Base-by-base conservation (phyloP, 2,329 filamentous ascomycete genomes). In the Hortaea werneckii region DNA sequence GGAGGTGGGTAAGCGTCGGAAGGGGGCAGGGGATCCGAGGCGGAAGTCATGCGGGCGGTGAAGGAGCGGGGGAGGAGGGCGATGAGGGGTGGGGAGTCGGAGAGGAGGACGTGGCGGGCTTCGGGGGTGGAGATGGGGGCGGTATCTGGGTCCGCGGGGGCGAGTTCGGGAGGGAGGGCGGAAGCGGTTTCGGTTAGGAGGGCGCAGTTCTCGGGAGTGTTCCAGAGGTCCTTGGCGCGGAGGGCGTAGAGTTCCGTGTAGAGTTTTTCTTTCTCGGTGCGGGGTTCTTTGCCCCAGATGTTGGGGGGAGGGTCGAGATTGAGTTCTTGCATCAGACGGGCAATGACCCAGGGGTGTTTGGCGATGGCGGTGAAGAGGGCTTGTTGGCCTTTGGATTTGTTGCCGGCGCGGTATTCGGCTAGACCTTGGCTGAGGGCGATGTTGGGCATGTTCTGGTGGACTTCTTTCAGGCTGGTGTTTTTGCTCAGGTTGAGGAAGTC, bases 1-100 rank as follows among this genome's bases (percentile, higher is more conserved):
- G 20, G 20, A 20, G 20, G 20, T 3, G 44, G 13, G 6, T 29
- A 30, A 28, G 35, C 39, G 9, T 37, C 29, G 6, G 74, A 65
- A 1, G 88, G 89, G 13, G 88, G 87, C 10, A 95, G 68, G 1
- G 87, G 87, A 59, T 95, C 89, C 20, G 87, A 92, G 12, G 86
- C 79, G 51, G 84, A 88, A 2, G 82, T 80, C 40, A 80, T 72
- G 30, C 74, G 70, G 12, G 76, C 72, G 8, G 87, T 79, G 55
- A 87, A 75, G 6, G 69, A 66, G 1, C 74, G 72, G 1, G 88
- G 86, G 5, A 92, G 73, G 35, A 84, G 70, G 0, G 78, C 74
- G 55, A 90, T 83, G 20, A 94, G 74, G 1, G 74, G 68, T 1
- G 82, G 83, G 3, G 82, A 79, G 53, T 89, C 85, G 29, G 87